Evolutionary conservation across 1,139 yeast species (phyloP), one percentile per base, ranked within the genome.

Genomic region (Candida mesenterica): DNA sequence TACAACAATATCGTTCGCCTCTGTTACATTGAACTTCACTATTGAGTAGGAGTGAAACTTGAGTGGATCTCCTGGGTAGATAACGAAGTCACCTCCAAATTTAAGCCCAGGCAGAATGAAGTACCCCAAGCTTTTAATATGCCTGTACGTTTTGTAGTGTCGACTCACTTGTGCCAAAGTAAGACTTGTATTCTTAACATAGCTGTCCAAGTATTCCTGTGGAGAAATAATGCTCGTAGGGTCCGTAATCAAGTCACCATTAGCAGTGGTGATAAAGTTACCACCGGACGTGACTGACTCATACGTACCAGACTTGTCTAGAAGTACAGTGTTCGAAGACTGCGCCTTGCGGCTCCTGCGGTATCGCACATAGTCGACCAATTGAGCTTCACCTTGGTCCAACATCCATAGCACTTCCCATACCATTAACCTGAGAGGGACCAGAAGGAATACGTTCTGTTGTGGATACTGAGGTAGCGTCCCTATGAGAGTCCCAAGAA

Each of bases 31-130:
- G 16, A 80, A 72, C 36, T 78, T 77, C 2, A 87, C 85, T 5
- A 87, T 81, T 42, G 82, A 72, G 57, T 90, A 96, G 2, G 97
- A 85, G 58, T 92, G 98, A 52, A 79, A 92, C 33, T 95, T 61
- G 39, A 92, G 63, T 2, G 97, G 96, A 54, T 92, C 98, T 0
- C 97, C 97, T 0, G 97, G 97, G 49, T 92, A 92, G 2, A 92
- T 89, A 35, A 92, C 76, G 50, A 79, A 88, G 40, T 81, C 80
- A 3, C 96, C 95, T 1, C 98, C 98, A 55, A 90, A 92, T 41
- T 96, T 72, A 28, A 89, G 65, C 0, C 97, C 98, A 0, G 97
- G 96, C 24, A 89, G 71, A 15, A 89, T 45, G 48, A 55, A 84
- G 53, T 72, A 82, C 0, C 75, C 77, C 14, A 54, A 50, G 1